These are phyloP conservation scores for Lumnitzera racemosa DNA, from an alignment of 345 rosid genomes.

Conservation along the genomic window DNA sequence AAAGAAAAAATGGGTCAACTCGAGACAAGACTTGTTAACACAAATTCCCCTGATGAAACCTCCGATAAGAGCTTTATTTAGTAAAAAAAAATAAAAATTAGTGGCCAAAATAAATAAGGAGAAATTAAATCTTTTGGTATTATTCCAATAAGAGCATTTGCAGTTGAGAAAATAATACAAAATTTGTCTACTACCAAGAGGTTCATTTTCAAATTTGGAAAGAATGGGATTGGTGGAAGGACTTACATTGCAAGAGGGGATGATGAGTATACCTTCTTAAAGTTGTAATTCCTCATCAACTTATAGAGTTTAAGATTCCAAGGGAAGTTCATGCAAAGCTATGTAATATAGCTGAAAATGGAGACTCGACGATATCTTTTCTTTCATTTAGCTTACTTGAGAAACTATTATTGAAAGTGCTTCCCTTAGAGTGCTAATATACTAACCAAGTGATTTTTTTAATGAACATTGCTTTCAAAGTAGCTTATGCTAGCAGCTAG, in stretches of 20 bases:
- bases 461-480: slow-evolving; percentile 74
- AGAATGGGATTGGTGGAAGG: slow-evolving; percentile 69
- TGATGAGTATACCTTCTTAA: slow-evolving; percentile 70
- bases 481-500: slow-evolving; percentile 94
- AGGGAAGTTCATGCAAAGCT: slow-evolving; percentile 53
- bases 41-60: too few species aligned
- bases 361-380: slow-evolving; percentile 60
- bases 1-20: too few species aligned
- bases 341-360: slow-evolving; percentile 60
- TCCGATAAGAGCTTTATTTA: too few species aligned
- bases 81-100: too few species aligned
- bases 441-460: slow-evolving; percentile 59
- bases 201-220: slow-evolving; percentile 32
- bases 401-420: slow-evolving; percentile 71
- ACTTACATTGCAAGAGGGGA: slow-evolving; percentile 53
- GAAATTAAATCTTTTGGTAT: too few species aligned
- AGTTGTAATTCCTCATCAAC: slow-evolving; percentile 71
- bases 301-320: slow-evolving; percentile 57
- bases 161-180: slow-evolving; percentile 21
- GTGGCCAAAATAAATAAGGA: too few species aligned
- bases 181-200: slow-evolving; percentile 36
- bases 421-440: slow-evolving; percentile 80
- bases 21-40: too few species aligned
- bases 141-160: slow-evolving; percentile 3
- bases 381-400: slow-evolving; percentile 77